A percentile compares a stretch with the other conserved stretches of the same genome.
These are phyloP conservation scores for Collariella sp. DNA, from an alignment of 495 filamentous ascomycete genomes.

Conservation along the genomic window DNA sequence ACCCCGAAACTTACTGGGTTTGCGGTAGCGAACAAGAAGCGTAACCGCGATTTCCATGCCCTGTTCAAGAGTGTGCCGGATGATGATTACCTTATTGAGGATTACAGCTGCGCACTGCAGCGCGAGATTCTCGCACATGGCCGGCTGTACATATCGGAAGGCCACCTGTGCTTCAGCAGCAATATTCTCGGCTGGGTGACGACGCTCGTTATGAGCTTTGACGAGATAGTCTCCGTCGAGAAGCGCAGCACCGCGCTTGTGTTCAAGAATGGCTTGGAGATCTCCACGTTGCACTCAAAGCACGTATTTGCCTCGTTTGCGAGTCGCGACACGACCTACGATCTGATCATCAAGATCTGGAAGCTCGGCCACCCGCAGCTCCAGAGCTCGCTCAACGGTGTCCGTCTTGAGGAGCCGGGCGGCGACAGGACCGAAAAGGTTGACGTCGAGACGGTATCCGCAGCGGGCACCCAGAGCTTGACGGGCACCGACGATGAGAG, in stretches of 20 bases:
- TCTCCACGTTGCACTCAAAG: slow-evolving; percentile 89
- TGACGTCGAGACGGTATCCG: slow-evolving; percentile 39
- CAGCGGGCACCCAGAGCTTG: slow-evolving; percentile 31
- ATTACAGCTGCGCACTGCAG: slow-evolving; percentile 95
- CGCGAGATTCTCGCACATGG: slow-evolving; percentile 93
- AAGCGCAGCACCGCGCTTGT: slow-evolving; percentile 94
- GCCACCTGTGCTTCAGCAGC: slow-evolving; percentile 96
- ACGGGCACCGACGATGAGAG: slow-evolving; percentile 54
- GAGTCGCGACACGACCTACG: slow-evolving; percentile 91
- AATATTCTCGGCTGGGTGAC: slow-evolving; percentile 99
- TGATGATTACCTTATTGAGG: slow-evolving; percentile 95
- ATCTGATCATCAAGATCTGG: slow-evolving; percentile 96
- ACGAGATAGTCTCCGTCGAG: slow-evolving; percentile 92
- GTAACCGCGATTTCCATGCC: slow-evolving; percentile 90
- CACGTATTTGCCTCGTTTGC: slow-evolving; percentile 94
- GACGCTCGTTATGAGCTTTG: slow-evolving; percentile 93
- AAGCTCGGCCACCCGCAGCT: slow-evolving; percentile 88
- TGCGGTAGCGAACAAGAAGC: slow-evolving; percentile 89
- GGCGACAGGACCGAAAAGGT: slow-evolving; percentile 87
- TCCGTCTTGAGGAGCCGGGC: slow-evolving; percentile 65
- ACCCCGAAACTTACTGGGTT: slow-evolving; percentile 83
- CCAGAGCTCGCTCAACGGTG: slow-evolving; percentile 81
- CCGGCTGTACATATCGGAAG: slow-evolving; percentile 90
- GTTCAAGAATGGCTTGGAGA: slow-evolving; percentile 95
- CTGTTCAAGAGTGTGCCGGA: slow-evolving; percentile 95